Base-by-base conservation (phyloP, 257 asterid species). In the Solanum appendiculatum region DNA sequence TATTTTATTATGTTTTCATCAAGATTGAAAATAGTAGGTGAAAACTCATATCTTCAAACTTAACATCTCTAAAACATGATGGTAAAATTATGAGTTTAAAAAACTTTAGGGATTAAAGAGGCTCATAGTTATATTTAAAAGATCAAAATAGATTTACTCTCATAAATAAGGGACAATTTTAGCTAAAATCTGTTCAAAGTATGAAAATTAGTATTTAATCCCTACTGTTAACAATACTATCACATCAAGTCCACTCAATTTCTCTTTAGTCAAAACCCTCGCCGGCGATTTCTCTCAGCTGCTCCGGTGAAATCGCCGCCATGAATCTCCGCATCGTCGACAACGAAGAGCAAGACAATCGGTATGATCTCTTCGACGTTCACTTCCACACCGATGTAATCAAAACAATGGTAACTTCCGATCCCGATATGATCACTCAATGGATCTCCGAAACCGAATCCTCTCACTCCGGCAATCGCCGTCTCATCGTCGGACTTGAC, bases 401-500 rank as follows among this genome's bases (percentile, higher is more conserved):
- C 89, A 56, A 86, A 86, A 88, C 92, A 25, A 63, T 44, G 29
- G 90, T 90, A 36, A 90, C 92, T 31, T 33, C 51, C 64, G 84
- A 88, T 25, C 88, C 92, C 14, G 14, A 29, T 80, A 56, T 9
- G 16, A 74, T 90, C 77, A 63, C 84, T 8, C 27, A 23, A 4
- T 89, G 92, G 93, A 66, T 89, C 72, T 9, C 68, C 85, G 85
- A 83, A 14, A 86, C 54, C 29, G 86, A 74, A 7, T 40, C 63
- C 23, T 20, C 88, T 83, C 70, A 63, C 31, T 63, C 70, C 33
- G 70, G 4, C 8, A 25, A 31, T 36, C 87, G 86, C 75, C 81
- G 44, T 31, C 86, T 89, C 58, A 48, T 91, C 63, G 93, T 85
- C 4, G 93, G 93, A 48, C 69, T 91, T 54, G 93, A 91, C 89